These are phyloP conservation scores for Rhizopus arrhizus DNA, from an alignment of 371 early-diverging fungal genomes.

Conservation along the genomic window DNA sequence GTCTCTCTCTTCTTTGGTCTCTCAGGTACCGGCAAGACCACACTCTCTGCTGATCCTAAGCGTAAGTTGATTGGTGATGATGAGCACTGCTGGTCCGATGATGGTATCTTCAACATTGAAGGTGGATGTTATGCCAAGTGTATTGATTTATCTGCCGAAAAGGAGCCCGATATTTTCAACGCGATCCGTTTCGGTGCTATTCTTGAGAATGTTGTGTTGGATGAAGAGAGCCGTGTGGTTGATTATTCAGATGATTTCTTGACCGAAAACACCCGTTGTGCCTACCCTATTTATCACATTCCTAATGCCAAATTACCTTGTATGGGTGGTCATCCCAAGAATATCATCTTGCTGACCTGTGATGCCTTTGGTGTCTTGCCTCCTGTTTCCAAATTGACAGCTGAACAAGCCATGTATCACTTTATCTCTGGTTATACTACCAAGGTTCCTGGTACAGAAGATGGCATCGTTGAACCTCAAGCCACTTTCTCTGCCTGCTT, in stretches of 20 bases:
- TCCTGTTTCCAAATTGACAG: conserved; percentile 89
- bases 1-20: conserved; percentile 97
- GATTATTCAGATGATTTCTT: conserved; percentile 81
- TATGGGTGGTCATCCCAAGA: conserved; percentile 91
- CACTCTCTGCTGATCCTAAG: conserved; percentile 93
- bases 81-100: conserved; percentile 97
- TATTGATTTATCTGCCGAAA: conserved; percentile 91
- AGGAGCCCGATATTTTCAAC: conserved; percentile 97
- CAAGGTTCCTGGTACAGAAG: conserved; percentile 97
- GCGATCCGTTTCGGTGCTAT: conserved; percentile 95
- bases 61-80: conserved; percentile 96
- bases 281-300: conserved; percentile 96
- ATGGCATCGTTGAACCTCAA: conserved; percentile 90
- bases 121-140: conserved; percentile 99
- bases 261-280: conserved; percentile 97
- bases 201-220: conserved; percentile 93
- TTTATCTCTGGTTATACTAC: conserved; percentile 93
- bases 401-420: conserved; percentile 96
- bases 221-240: conserved; percentile 80
- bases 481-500: conserved; percentile 96
- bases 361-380: conserved; percentile 98
- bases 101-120: conserved; percentile 97
- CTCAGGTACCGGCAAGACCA: conserved; percentile 98
- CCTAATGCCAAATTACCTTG: conserved; percentile 96
- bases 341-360: conserved; percentile 96